Conservation (phyloP, 2,329 filamentous ascomycete species). For the Diaporthe longicolla region DNA sequence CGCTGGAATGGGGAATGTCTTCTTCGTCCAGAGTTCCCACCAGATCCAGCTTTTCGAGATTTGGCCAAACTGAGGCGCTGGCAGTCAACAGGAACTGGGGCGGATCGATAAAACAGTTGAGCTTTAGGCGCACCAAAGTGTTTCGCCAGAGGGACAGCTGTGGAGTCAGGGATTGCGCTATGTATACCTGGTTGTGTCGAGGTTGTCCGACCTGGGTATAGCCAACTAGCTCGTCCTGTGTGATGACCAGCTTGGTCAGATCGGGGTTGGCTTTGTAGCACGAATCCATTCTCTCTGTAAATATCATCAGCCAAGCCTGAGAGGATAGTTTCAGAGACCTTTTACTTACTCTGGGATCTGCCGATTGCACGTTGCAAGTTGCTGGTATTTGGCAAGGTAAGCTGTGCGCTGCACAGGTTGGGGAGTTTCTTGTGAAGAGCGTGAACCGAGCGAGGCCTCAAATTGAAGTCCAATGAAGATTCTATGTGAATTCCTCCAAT, state of each 20-base stretch:
- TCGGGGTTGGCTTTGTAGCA: not conserved
- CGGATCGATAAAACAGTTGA: not conserved
- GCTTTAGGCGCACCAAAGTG: not conserved
- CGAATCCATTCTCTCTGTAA: not conserved
- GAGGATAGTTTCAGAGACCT: no score
- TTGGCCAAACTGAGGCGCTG: not conserved
- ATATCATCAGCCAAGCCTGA: not conserved
- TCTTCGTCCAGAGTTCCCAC: not conserved
- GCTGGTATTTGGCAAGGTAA: not conserved
- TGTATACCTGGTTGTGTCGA: not conserved
- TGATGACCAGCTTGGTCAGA: not conserved
- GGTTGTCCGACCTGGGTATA: no score
- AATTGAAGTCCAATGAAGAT: rapidly evolving
- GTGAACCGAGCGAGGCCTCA: not conserved
- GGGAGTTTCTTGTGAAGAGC: not conserved
- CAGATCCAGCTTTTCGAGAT: not conserved
- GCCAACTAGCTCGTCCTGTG: no score
- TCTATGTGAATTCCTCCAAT: not conserved
- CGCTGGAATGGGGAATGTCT: not conserved
- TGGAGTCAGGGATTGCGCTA: not conserved
- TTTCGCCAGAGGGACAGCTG: not conserved
- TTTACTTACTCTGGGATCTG: not conserved
- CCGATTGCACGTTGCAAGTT: not conserved
- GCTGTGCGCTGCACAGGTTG: not conserved
- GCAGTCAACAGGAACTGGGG: not conserved